A percentile compares a stretch with the other conserved stretches of the same genome.
Evolutionary conservation across 2,329 filamentous ascomycete species (phyloP).

Genomic region (Leptodontidium sp.): DNA sequence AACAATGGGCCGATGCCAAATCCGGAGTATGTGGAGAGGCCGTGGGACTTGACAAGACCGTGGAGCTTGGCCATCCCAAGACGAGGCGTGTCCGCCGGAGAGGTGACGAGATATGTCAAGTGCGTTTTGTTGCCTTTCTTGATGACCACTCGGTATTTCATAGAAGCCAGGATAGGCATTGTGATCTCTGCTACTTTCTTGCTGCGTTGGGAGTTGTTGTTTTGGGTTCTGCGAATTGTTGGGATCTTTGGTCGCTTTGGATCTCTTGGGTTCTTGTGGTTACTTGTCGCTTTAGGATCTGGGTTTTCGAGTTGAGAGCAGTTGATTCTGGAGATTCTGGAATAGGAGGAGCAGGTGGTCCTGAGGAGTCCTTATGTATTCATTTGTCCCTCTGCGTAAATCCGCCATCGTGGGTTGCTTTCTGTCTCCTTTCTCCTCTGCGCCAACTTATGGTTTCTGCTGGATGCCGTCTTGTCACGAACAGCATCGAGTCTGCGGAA

Average conservation of each 20-base stretch:
- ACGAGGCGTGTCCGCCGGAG: background rate
- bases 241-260: background rate
- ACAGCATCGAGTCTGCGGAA: too few relatives aligned
- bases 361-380: too few relatives aligned
- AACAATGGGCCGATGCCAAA: background rate
- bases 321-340: too few relatives aligned
- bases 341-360: too few relatives aligned
- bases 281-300: too few relatives aligned
- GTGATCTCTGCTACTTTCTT: background rate
- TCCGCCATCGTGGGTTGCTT: too few relatives aligned
- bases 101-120: background rate
- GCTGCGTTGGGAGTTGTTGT: background rate
- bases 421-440: too few relatives aligned
- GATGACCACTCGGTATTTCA: background rate
- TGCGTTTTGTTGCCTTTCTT: conserved; percentile 4
- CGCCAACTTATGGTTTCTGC: too few relatives aligned
- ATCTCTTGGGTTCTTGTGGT: background rate
- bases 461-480: too few relatives aligned
- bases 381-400: too few relatives aligned
- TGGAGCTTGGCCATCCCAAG: background rate
- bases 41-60: background rate
- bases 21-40: background rate
- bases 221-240: background rate
- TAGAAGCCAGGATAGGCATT: background rate
- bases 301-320: too few relatives aligned